Evolutionary conservation across 495 filamentous ascomycete genomes (phyloP).

Genomic region (Hypoxylon subgilvum): DNA sequence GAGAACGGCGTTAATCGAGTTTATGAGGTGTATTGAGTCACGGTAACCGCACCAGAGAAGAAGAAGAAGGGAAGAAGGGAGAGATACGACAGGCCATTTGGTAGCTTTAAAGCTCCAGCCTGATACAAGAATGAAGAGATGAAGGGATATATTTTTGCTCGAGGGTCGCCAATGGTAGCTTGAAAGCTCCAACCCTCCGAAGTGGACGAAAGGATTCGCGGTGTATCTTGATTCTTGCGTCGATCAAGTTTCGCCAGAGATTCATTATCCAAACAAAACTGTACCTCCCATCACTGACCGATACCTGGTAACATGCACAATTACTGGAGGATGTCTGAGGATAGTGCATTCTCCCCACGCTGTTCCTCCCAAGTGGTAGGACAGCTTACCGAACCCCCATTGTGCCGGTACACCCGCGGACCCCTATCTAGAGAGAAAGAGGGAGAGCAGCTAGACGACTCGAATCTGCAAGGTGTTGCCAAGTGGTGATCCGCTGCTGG

Average conservation of each 20-base stretch:
- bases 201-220: constrained; percentile 8
- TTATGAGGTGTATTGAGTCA: constrained; percentile 44
- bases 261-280: no score
- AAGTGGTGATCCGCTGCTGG: constrained; percentile 22
- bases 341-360: constrained; percentile 9
- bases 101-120: constrained; percentile 62
- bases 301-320: no score
- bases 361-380: constrained; percentile 38
- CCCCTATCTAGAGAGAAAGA: no score
- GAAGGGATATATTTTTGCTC: constrained; percentile 30
- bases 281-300: no score
- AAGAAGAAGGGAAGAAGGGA: no score
- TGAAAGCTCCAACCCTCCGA: constrained; percentile 59
- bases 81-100: constrained; percentile 53
- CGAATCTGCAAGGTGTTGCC: constrained; percentile 14
- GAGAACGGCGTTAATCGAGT: constrained; percentile 48
- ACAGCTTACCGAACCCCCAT: no score
- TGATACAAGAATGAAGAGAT: constrained; percentile 36
- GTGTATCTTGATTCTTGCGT: constrained; percentile 11
- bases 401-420: constrained; percentile 4
- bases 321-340: no score
- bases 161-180: constrained; percentile 56
- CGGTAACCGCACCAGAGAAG: constrained; percentile 38
- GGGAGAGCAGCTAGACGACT: constrained; percentile 21
- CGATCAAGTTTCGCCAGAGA: constrained; percentile 1